Evolutionary conservation across 192 early-diverging fungal genomes (phyloP).

Genomic region (Geosiphon pyriformis): DNA sequence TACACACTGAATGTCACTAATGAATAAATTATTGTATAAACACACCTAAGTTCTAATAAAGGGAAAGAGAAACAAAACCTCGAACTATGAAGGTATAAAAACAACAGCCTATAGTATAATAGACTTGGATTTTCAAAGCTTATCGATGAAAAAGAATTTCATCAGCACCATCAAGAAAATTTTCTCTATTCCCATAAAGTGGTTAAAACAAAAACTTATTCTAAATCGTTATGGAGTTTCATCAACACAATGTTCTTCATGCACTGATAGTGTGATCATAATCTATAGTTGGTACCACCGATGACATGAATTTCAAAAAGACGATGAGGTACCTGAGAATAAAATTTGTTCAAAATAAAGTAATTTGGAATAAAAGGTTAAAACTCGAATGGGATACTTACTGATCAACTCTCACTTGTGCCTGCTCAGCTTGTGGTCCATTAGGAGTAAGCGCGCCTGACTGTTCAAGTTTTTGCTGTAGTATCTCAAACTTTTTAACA

Average conservation of each 20-base stretch:
- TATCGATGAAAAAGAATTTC: too few species aligned
- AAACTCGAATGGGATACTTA: constrained; percentile 36
- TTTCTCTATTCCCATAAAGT: too few species aligned
- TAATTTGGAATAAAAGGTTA: not conserved
- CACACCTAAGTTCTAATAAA: too few species aligned
- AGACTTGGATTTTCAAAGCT: too few species aligned
- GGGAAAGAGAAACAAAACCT: too few species aligned
- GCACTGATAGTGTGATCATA: constrained; percentile 93
- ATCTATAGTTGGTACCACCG: constrained; percentile 95
- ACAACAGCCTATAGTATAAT: too few species aligned
- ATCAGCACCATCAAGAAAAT: too few species aligned
- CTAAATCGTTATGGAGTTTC: too few species aligned
- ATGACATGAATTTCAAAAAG: constrained; percentile 97
- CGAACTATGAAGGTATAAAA: too few species aligned
- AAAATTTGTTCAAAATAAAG: not conserved
- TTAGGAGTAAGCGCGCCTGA: not conserved
- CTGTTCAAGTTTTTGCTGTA: not conserved
- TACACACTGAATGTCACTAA: too few species aligned
- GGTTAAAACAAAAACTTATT: too few species aligned
- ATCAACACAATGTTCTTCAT: constrained; percentile 33
- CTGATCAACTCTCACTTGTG: constrained; percentile 82
- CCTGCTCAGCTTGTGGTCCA: constrained; percentile 18
- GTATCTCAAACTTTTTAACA: constrained; percentile 51
- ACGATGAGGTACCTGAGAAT: constrained; percentile 71
- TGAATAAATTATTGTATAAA: too few species aligned